phyloP scores from a whole-genome alignment of 345 rosid genomes.

The Hibiscus tridactylites region DNA sequence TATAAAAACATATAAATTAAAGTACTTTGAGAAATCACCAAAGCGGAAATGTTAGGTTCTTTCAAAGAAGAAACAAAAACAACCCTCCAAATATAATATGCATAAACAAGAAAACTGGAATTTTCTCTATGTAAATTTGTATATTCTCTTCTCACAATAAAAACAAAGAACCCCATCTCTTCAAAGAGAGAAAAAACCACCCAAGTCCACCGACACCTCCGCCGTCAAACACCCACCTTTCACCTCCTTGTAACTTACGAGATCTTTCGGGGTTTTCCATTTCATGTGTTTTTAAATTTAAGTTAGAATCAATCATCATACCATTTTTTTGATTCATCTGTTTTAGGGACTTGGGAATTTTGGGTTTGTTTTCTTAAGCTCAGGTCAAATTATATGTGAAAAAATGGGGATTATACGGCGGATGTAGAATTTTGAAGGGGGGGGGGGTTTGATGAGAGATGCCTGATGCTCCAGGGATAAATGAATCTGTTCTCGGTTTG shows the following conservation, averaged over 20 bases:
- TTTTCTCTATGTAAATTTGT: too few species aligned
- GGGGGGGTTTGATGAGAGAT: slow-evolving; percentile 38
- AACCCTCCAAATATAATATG: too few species aligned
- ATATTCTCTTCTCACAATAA: too few species aligned
- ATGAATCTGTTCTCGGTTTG: slow-evolving; percentile 83
- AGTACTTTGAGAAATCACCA: not conserved
- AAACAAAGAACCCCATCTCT: not conserved
- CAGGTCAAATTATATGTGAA: not conserved
- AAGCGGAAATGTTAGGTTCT: not conserved
- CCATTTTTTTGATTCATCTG: slow-evolving; percentile 2
- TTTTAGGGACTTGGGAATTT: not conserved
- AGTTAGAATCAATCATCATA: slow-evolving; percentile 8
- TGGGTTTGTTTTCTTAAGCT: not conserved
- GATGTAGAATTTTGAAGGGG: slow-evolving; percentile 3
- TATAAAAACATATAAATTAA: not conserved
- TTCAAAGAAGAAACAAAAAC: not conserved
- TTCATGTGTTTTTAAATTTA: not conserved
- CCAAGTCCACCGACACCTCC: slow-evolving; percentile 20
- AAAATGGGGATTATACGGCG: slow-evolving; percentile 8
- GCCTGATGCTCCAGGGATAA: slow-evolving; percentile 82
- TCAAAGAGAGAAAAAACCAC: not conserved
- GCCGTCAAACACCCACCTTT: slow-evolving; percentile 25
- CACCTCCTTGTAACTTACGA: not conserved
- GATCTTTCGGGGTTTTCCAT: not conserved
- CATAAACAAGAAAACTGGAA: too few species aligned